These are phyloP conservation scores for Climacium dendroides DNA, from an alignment of 225 moss, liverwort and hornwort genomes.

Conservation along the genomic window DNA sequence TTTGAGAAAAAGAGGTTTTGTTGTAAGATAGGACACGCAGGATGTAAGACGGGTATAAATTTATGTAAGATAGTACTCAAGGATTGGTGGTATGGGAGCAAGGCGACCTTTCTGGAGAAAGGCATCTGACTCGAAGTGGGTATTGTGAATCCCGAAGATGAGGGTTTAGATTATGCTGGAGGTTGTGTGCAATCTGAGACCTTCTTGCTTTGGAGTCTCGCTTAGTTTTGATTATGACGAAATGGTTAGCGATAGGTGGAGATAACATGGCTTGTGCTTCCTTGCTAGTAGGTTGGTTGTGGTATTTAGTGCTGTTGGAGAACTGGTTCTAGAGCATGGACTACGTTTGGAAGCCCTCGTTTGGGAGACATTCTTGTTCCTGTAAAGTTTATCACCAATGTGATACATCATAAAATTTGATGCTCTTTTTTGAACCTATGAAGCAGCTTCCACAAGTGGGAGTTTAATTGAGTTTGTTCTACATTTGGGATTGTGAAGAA, in stretches of 20 bases:
- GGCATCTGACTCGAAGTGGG: neutral
- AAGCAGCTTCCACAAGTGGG: neutral
- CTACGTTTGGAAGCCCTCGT: neutral
- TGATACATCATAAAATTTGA: neutral
- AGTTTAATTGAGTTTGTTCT: neutral
- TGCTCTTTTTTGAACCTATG: neutral
- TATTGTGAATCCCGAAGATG: too few species aligned
- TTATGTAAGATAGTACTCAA: neutral
- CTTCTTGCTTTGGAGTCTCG: neutral
- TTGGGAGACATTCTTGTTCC: conserved; percentile 10
- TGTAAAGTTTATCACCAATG: conserved; percentile 1
- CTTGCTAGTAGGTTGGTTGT: neutral
- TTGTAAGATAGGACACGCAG: neutral
- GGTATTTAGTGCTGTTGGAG: neutral
- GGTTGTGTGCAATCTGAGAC: neutral
- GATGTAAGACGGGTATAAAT: neutral
- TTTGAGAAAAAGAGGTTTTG: neutral
- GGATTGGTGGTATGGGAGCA: neutral
- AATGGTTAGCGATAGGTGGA: neutral
- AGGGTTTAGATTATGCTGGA: neutral
- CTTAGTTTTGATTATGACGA: neutral
- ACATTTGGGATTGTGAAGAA: neutral
- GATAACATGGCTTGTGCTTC: neutral
- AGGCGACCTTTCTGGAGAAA: neutral
- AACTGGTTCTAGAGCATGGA: neutral